phyloP scores from a whole-genome alignment of 2,329 filamentous ascomycete species.

The Thielaviopsis punctulata region DNA sequence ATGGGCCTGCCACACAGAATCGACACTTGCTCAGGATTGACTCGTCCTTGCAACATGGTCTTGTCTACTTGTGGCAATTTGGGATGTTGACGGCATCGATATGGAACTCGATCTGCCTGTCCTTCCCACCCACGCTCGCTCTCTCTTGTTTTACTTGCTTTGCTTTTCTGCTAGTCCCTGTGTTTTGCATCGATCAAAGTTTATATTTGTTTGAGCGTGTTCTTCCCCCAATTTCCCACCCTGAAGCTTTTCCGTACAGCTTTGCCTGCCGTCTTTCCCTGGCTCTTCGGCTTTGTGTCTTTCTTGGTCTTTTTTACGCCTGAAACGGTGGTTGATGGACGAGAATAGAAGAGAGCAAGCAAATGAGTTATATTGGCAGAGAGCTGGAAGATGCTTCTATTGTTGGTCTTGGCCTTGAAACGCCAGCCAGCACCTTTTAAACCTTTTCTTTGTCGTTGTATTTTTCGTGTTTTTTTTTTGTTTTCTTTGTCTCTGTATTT shows the following conservation, averaged over 20 bases:
- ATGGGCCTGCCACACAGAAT: neutral
- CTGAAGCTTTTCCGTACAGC: neutral
- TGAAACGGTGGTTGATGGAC: neutral
- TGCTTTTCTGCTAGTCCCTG: neutral
- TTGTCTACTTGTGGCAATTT: neutral
- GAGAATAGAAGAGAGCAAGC: neutral
- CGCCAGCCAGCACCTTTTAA: neutral
- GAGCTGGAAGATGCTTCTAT: neutral
- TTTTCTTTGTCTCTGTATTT: neutral
- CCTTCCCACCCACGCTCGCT: neutral
- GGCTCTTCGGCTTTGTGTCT: neutral
- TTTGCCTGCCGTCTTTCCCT: neutral
- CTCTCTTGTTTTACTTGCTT: neutral
- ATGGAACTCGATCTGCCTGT: neutral
- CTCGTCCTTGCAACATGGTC: neutral
- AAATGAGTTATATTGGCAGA: neutral
- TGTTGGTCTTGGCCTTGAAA: neutral
- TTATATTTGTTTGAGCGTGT: neutral
- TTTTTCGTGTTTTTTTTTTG: neutral
- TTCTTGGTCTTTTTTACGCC: neutral
- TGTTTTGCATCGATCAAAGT: neutral
- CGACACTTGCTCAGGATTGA: neutral
- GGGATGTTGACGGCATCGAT: neutral
- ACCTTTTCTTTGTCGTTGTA: neutral
- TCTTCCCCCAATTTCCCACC: no score